Evolutionary conservation across 345 rosid species (phyloP), one percentile per base, ranked within the genome.

Genomic region (Ricinus communis): DNA sequence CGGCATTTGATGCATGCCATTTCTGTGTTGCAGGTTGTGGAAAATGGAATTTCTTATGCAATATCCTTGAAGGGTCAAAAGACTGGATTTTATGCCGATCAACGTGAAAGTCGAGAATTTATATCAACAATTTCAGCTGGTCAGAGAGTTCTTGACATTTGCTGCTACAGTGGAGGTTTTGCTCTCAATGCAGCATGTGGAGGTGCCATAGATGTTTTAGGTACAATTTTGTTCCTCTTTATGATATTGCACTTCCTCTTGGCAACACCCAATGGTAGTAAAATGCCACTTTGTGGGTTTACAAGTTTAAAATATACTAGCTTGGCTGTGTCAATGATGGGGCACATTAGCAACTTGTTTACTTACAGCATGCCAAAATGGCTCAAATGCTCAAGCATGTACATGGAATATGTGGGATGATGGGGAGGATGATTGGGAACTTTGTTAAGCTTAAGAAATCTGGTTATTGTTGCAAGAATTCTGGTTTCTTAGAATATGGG

Each of bases 141-240:
- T 45, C 83, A 66, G 83, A 88, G 66, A 73, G 96, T 94, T 75
- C 93, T 90, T 70, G 96, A 94, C 74, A 77, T 91, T 46, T 94
- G 97, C 81, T 94, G 96, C 84, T 91, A 94, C 71, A 87, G 88
- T 74, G 95, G 97, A 75, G 96, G 98, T 36, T 94, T 94, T 71
- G 79, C 98, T 73, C 83, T 94, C 2, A 91, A 81, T 79, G 98
- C 93, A 43, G 80, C 78, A 1, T 76, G 52, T 62, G 93, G 98
- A 76, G 97, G 97, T 57, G 95, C 97, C 53, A 51, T 62, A 25
- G 69, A 76, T 70, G 91, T 87, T 65, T 54, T 84, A 7, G 95
- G 96, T 91, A 86, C 25, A 5, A 21, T 25, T 33, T 51, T 36
- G 5, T 13, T 59, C 33, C 56, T 47, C 5, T 10, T 25, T 14